Conservation (phyloP, 345 rosid species). For the Rhodamnia rubescens region DNA sequence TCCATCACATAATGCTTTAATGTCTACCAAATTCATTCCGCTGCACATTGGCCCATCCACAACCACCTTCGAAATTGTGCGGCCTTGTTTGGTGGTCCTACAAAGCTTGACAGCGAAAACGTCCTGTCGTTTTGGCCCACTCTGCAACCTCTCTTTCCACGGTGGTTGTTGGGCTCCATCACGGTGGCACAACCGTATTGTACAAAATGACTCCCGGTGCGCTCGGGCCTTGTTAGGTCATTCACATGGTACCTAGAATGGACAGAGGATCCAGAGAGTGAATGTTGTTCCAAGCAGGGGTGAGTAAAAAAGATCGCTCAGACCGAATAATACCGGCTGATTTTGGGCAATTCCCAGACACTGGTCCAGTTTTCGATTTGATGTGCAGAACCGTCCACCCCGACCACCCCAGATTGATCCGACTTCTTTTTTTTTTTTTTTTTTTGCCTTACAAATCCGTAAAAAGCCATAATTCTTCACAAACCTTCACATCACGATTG, state of each 20-base stretch:
- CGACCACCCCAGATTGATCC: accelerated
- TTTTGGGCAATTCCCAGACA: accelerated
- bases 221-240: not conserved
- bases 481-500: no score
- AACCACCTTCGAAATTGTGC: not conserved
- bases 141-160: not conserved
- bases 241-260: no score
- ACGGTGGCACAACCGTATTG: not conserved
- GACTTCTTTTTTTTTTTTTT: not conserved
- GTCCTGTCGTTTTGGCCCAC: not conserved
- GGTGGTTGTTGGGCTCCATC: not conserved
- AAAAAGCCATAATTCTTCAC: not conserved
- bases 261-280: not conserved
- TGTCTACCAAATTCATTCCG: not conserved
- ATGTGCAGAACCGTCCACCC: not conserved
- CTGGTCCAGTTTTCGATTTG: accelerated
- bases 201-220: not conserved
- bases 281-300: not conserved
- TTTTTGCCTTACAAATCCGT: not conserved
- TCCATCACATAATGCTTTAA: not conserved
- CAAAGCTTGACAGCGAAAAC: not conserved
- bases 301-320: accelerated
- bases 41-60: not conserved
- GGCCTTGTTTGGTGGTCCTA: not conserved
- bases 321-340: accelerated